Percentiles rank a stretch among this genome's conserved stretches.
phyloP scores from a whole-genome alignment of 495 filamentous ascomycete species.

The Penicillium ucsense region DNA sequence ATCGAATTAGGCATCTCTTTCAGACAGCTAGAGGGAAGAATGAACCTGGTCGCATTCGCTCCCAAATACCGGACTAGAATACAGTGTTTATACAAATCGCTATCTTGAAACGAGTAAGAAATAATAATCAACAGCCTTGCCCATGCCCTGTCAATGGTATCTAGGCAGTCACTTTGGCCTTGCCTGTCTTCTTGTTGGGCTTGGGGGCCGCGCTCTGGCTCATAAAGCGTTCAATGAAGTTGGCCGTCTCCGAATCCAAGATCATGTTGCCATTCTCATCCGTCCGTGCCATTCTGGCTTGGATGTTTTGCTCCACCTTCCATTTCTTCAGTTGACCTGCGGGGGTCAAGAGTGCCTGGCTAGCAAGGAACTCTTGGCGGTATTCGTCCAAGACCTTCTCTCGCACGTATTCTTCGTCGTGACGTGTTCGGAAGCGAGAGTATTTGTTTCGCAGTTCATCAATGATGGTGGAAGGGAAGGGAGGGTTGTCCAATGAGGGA shows the following conservation, averaged over 20 bases:
- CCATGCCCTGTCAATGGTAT: background rate
- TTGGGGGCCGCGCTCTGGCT: conserved; percentile 8
- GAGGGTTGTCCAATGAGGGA: conserved; percentile 61
- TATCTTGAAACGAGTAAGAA: conserved; percentile 10
- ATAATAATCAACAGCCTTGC: background rate
- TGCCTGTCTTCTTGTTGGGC: conserved; percentile 8
- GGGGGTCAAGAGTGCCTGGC: conserved; percentile 41
- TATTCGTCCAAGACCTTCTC: conserved; percentile 49
- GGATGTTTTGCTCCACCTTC: conserved; percentile 15
- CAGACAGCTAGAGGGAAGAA: background rate
- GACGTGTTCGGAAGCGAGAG: conserved; percentile 70
- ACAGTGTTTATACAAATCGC: conserved; percentile 31
- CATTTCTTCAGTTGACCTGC: conserved; percentile 19
- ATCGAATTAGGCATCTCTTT: too few relatives aligned
- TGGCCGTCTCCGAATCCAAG: conserved; percentile 21
- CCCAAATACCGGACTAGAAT: conserved; percentile 28
- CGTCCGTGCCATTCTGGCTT: conserved; percentile 13
- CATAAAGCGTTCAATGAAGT: conserved; percentile 31
- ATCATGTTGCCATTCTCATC: conserved; percentile 30
- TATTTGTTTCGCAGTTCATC: conserved; percentile 85
- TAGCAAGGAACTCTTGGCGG: conserved; percentile 45
- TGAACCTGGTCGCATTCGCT: conserved; percentile 11
- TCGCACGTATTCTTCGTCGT: conserved; percentile 52
- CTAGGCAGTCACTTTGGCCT: conserved; percentile 8
- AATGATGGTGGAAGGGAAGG: conserved; percentile 70